A percentile compares a stretch with the other conserved stretches of the same genome.
phyloP scores from a whole-genome alignment of 139 green algal species.

The Limnomonas spitsbergensis region DNA sequence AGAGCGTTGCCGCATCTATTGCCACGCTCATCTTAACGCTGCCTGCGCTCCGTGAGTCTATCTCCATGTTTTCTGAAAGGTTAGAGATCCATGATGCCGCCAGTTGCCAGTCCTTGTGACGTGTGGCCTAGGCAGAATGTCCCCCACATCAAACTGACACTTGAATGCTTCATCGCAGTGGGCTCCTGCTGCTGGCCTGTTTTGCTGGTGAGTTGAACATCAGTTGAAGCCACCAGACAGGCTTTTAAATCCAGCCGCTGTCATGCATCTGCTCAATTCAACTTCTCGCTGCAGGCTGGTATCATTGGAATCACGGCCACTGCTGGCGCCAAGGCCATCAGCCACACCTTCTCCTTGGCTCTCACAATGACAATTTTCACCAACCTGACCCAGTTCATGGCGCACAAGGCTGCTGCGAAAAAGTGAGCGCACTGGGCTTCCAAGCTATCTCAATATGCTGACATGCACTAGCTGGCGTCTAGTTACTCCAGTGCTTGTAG shows the following conservation, averaged over 20 bases:
- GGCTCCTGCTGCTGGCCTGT: constrained; percentile 72
- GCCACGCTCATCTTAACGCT: constrained; percentile 47
- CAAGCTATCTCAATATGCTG: no score
- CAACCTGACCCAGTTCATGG: constrained; percentile 42
- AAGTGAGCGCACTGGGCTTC: neutral
- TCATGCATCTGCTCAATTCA: no score
- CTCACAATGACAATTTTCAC: constrained; percentile 57
- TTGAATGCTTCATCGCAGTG: constrained; percentile 24
- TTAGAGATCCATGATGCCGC: no score
- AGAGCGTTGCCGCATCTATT: neutral
- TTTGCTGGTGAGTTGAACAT: constrained; percentile 53
- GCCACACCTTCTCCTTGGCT: constrained; percentile 57
- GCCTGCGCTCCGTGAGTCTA: constrained; percentile 43
- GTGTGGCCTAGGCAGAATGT: no score
- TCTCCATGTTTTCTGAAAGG: no score
- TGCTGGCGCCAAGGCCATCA: constrained; percentile 57
- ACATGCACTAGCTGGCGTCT: no score
- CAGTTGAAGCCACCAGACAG: no score
- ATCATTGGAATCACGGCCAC: constrained; percentile 60
- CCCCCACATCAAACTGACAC: no score
- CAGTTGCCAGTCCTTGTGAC: no score
- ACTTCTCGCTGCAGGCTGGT: constrained; percentile 15
- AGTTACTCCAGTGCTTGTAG: no score
- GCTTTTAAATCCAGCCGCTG: no score
- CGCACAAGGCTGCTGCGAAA: neutral